A percentile compares a stretch with the other conserved stretches of the same genome.
Conservation (phyloP, 2,329 filamentous ascomycete species). For the Xylariaceae sp. region DNA sequence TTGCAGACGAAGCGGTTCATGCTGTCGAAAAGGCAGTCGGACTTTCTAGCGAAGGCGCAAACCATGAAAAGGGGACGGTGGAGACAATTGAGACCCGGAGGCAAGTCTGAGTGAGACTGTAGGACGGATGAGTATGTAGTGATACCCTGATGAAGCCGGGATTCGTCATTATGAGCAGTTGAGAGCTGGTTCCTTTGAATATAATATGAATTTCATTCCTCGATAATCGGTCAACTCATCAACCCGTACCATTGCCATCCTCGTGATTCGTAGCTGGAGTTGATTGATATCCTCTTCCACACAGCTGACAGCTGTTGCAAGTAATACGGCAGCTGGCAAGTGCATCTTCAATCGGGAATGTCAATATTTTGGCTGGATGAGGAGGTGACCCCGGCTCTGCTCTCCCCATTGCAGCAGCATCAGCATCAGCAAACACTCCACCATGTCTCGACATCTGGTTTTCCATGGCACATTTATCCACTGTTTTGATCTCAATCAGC, state of each 20-base stretch:
- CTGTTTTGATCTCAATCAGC: constrained; percentile 30
- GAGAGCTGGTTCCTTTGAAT: neutral
- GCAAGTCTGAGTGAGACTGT: constrained; percentile 4
- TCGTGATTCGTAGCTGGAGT: neutral
- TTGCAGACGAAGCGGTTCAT: constrained; percentile 35
- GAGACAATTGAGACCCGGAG: constrained; percentile 3
- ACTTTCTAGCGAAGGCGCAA: constrained; percentile 20
- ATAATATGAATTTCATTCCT: neutral
- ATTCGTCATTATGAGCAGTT: neutral
- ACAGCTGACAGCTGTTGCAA: constrained; percentile 5
- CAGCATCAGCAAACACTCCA: neutral
- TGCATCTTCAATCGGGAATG: neutral
- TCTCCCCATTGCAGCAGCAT: neutral
- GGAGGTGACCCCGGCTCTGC: neutral
- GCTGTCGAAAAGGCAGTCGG: constrained; percentile 37
- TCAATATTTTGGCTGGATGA: neutral
- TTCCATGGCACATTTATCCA: constrained; percentile 43
- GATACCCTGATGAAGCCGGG: neutral
- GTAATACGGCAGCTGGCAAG: constrained; percentile 6
- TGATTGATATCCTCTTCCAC: neutral
- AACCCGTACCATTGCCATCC: neutral
- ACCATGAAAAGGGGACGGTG: neutral
- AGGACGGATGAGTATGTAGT: neutral
- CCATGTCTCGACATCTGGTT: constrained; percentile 21
- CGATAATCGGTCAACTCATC: neutral